These are phyloP conservation scores for Chlorella sp. DNA, from an alignment of 139 green algal genomes.

Conservation along the genomic window DNA sequence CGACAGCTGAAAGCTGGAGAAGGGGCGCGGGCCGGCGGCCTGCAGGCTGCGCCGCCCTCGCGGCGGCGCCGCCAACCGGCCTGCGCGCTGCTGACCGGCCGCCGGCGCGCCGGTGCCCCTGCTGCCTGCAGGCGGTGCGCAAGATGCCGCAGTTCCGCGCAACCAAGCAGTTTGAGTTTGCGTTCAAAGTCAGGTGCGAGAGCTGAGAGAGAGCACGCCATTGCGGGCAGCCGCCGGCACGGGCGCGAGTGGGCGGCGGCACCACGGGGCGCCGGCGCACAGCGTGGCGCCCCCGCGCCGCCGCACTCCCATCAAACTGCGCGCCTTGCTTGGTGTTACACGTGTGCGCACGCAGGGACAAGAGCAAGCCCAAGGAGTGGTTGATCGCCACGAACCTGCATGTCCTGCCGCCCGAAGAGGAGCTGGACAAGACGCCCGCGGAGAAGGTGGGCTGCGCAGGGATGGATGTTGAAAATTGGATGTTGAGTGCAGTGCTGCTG, in stretches of 20 bases:
- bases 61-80: no score
- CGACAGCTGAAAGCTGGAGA: slow-evolving; percentile 37
- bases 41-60: no score
- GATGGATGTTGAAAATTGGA: no score
- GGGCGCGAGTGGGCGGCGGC: no score
- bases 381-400: slow-evolving; percentile 51
- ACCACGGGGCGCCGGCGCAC: no score
- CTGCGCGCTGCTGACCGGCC: no score
- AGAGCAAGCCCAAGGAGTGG: slow-evolving; percentile 62
- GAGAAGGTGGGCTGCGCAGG: no score
- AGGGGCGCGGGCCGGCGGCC: no score
- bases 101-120: no score
- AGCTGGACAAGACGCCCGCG: slow-evolving; percentile 39
- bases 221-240: no score
- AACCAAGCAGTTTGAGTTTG: slow-evolving; percentile 69
- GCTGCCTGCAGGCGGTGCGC: slow-evolving; percentile 36
- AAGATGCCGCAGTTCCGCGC: slow-evolving; percentile 48
- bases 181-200: slow-evolving; percentile 74
- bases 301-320: not conserved
- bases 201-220: not conserved
- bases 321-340: not conserved
- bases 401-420: slow-evolving; percentile 50
- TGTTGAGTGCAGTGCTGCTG: no score
- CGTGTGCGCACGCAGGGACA: slow-evolving; percentile 43
- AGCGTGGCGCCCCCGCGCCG: no score